A percentile compares a stretch with the other conserved stretches of the same genome.
Conservation (phyloP, 805 yeast species). For the Starmerella khaoyaiensis region DNA sequence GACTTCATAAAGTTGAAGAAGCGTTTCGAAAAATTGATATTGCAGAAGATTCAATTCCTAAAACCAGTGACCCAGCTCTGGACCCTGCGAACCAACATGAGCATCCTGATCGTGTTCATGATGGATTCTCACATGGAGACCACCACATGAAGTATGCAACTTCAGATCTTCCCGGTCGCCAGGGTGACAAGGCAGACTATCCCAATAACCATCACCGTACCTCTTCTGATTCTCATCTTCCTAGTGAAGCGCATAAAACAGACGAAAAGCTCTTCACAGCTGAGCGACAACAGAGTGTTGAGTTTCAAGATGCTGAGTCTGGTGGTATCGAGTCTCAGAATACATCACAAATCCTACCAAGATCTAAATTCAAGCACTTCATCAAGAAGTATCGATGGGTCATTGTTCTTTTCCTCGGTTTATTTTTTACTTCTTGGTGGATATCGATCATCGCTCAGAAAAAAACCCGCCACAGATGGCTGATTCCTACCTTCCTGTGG, state of each 20-base stretch:
- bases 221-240: neutral
- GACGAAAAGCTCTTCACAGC: slow-evolving; percentile 29
- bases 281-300: slow-evolving; percentile 33
- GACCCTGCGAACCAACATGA: slow-evolving; percentile 27
- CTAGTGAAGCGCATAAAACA: slow-evolving; percentile 3
- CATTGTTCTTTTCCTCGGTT: slow-evolving; percentile 25
- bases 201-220: slow-evolving; percentile 9
- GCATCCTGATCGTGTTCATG: slow-evolving; percentile 25
- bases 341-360: slow-evolving; percentile 5
- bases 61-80: slow-evolving; percentile 25
- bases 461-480: slow-evolving; percentile 40
- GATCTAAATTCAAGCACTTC: slow-evolving; percentile 3
- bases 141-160: slow-evolving; percentile 18
- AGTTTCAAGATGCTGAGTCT: slow-evolving; percentile 24
- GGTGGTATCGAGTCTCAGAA: slow-evolving; percentile 2
- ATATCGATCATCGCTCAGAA: slow-evolving; percentile 40
- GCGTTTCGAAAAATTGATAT: slow-evolving; percentile 13
- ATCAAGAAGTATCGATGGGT: slow-evolving; percentile 21
- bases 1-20: slow-evolving; percentile 9
- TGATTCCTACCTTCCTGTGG: slow-evolving; percentile 45
- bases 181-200: slow-evolving; percentile 12
- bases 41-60: slow-evolving; percentile 16
- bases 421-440: slow-evolving; percentile 46
- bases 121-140: slow-evolving; percentile 21
- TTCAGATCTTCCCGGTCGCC: slow-evolving; percentile 13